phyloP scores from a whole-genome alignment of 2,329 filamentous ascomycete species.

The Acrocalymma vagum region DNA sequence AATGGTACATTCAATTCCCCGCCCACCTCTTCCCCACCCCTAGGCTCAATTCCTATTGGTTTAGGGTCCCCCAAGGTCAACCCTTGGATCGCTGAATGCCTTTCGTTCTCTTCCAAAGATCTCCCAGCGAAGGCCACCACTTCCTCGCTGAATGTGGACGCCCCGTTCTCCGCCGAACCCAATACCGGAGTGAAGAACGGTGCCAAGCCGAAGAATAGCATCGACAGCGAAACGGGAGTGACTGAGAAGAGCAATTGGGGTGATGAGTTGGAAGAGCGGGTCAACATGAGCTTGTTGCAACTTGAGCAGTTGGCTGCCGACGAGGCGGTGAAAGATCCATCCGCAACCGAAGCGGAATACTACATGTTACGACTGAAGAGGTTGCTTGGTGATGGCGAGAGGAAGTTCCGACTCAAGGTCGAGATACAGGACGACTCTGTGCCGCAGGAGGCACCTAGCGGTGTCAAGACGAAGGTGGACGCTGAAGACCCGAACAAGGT shows the following conservation, averaged over 20 bases:
- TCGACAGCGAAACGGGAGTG: slow-evolving; percentile 32
- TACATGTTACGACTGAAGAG: slow-evolving; percentile 33
- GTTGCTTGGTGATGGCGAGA: slow-evolving; percentile 23
- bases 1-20: slow-evolving; percentile 13
- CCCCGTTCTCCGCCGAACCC: slow-evolving; percentile 10
- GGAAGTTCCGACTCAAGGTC: slow-evolving; percentile 27
- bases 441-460: too few species aligned
- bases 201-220: too few species aligned
- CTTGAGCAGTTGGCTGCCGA: slow-evolving; percentile 46
- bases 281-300: slow-evolving; percentile 29
- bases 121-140: slow-evolving; percentile 28
- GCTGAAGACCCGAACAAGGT: too few species aligned
- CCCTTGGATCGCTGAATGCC: slow-evolving; percentile 37
- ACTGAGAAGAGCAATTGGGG: slow-evolving; percentile 45
- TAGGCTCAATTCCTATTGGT: slow-evolving; percentile 31
- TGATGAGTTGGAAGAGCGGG: slow-evolving; percentile 36
- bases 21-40: slow-evolving; percentile 7
- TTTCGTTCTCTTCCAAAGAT: slow-evolving; percentile 36
- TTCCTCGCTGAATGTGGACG: slow-evolving; percentile 18
- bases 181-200: too few species aligned
- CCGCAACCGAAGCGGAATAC: slow-evolving; percentile 30
- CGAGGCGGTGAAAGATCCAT: slow-evolving; percentile 25
- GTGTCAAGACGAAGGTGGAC: too few species aligned
- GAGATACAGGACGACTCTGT: too few species aligned
- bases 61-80: slow-evolving; percentile 36